Base-by-base conservation (phyloP, 192 early-diverging fungal genomes). In the Funneliformis mosseae region DNA sequence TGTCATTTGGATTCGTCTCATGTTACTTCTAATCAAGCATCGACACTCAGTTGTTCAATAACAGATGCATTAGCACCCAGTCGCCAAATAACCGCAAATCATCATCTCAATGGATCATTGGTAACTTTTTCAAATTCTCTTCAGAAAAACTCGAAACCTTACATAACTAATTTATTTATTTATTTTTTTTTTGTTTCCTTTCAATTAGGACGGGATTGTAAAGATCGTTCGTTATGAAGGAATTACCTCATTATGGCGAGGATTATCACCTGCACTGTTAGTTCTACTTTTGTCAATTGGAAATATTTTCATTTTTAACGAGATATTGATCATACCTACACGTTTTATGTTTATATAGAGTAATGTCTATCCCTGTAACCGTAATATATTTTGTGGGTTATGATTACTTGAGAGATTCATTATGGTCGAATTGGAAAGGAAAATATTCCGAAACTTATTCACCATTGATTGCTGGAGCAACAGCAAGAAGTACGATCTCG, bases 371-470 rank as follows among this genome's bases (percentile, higher is more conserved):
- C 1, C 97, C 97, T 0, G 91, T 95, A 2, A 97, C 96, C 1
- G 91, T 96, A 41, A 91, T 98, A 38, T 99, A 99, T 83, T 99
- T 96, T 87, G 91, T 96, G 4, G 97, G 96, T 11, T 99, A 99
- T 82, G 97, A 99, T 84, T 88, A 92, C 42, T 80, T 97, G 33
- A 88, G 94, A 63, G 93, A 94, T 67, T 45, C 78, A 8, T 59
- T 85, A 38, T 83, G 82, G 23, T 63, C 75, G 14, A 33, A 73
- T 33, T 80, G 74, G 66, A 80, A 83, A 68, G 81, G 67, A 25
- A 83, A 83, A n/a, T 72, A 67, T 55, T 75, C 80, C 27, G 81
- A 60, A 72, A 67, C 80, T 18, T 43, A 85, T 66, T 72, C 87
- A 43, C 80, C 82, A 2, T 41, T 88, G 28, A 86, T 91, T 18